A percentile compares a stretch with the other conserved stretches of the same genome.
phyloP scores from a whole-genome alignment of 768 basidiomycete species.

The Trametes sanguinea region DNA sequence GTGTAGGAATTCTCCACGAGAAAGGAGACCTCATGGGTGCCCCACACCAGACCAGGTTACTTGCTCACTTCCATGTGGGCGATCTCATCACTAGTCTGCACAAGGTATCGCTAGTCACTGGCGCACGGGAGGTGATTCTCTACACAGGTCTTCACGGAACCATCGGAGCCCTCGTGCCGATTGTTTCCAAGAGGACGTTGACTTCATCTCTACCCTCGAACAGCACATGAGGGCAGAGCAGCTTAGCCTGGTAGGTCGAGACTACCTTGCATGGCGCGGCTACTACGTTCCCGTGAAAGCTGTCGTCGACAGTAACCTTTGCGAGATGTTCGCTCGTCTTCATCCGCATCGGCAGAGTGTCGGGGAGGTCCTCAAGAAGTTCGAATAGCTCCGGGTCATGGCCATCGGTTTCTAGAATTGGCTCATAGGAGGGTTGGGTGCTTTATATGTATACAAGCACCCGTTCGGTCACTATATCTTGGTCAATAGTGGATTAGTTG shows the following conservation, averaged over 20 bases:
- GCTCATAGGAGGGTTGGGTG: too few relatives aligned
- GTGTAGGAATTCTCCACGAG: slow-evolving; percentile 94
- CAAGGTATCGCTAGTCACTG: slow-evolving; percentile 90
- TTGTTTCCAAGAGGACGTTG: slow-evolving; percentile 96
- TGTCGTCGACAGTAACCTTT: slow-evolving; percentile 95
- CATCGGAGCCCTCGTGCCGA: slow-evolving; percentile 93
- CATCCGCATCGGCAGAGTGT: slow-evolving; percentile 86
- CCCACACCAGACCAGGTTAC: slow-evolving; percentile 89
- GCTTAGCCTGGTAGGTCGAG: slow-evolving; percentile 83
- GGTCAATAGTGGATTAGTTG: too few relatives aligned
- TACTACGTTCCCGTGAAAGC: slow-evolving; percentile 96
- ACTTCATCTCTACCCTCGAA: slow-evolving; percentile 95
- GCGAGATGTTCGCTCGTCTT: slow-evolving; percentile 85
- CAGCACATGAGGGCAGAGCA: slow-evolving; percentile 94
- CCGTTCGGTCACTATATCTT: too few relatives aligned
- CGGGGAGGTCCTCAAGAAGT: slow-evolving; percentile 94
- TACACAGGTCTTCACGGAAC: slow-evolving; percentile 96
- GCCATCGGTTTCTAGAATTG: slow-evolving; percentile 55
- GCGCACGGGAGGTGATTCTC: slow-evolving; percentile 92
- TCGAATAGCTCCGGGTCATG: slow-evolving; percentile 87
- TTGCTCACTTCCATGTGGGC: slow-evolving; percentile 90
- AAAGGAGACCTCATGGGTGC: slow-evolving; percentile 93
- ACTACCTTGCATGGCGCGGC: slow-evolving; percentile 93
- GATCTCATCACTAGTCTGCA: slow-evolving; percentile 92
- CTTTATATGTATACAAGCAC: too few relatives aligned